phyloP scores from a whole-genome alignment of 208 protist species.

The Crithidia expoeki region DNA sequence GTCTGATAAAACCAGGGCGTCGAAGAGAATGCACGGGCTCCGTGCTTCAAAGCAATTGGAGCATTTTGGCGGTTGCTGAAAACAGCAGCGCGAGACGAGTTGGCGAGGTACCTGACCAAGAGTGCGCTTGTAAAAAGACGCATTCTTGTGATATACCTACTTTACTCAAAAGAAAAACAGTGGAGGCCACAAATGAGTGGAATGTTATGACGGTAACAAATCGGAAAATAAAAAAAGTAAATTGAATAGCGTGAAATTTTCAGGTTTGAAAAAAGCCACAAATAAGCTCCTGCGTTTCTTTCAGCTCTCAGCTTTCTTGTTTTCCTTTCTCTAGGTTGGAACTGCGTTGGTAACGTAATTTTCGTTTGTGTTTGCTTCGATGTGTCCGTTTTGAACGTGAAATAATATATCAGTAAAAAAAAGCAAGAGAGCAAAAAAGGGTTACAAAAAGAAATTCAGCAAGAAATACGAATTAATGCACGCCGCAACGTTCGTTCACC shows the following conservation, averaged over 20 bases:
- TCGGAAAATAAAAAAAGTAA: not conserved
- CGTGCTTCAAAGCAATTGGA: not conserved
- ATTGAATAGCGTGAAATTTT: not conserved
- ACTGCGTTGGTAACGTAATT: no score
- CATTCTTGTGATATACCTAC: conserved; percentile 6
- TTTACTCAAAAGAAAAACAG: not conserved
- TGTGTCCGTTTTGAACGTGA: no score
- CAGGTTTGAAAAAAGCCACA: conserved; percentile 29
- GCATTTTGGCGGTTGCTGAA: not conserved
- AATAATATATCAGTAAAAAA: no score
- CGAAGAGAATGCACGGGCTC: not conserved
- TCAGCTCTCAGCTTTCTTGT: no score
- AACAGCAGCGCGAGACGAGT: not conserved
- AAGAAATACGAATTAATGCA: no score
- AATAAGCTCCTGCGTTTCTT: no score
- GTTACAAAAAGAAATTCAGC: no score
- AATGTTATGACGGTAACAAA: not conserved
- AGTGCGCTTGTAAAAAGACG: conserved; percentile 17
- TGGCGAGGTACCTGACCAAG: conserved; percentile 4
- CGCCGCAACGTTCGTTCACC: no score
- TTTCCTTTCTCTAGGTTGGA: no score
- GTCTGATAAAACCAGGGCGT: not conserved
- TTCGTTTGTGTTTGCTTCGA: no score
- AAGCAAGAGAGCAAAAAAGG: no score
- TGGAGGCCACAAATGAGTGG: not conserved